Evolutionary conservation across 257 asterid genomes (phyloP).

Genomic region (Plantago elongata): DNA sequence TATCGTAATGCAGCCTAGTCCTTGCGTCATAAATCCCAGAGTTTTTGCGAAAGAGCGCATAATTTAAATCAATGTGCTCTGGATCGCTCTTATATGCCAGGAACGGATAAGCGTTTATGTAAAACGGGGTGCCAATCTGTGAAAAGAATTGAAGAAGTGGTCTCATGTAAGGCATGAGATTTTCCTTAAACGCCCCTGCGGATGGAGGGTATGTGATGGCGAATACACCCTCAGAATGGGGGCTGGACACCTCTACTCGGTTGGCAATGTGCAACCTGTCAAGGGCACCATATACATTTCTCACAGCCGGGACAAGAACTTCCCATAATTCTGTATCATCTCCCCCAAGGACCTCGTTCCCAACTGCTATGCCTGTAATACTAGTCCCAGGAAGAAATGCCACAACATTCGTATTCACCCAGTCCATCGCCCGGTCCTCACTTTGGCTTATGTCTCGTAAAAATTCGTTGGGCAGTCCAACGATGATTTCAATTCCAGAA

Average conservation of each 20-base stretch:
- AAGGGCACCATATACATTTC: conserved; percentile 66
- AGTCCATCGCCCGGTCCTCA: conserved; percentile 48
- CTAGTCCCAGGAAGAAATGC: conserved; percentile 57
- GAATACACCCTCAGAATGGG: conserved; percentile 76
- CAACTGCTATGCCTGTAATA: conserved; percentile 73
- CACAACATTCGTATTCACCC: conserved; percentile 61
- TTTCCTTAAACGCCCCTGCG: conserved; percentile 69
- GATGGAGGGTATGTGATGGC: conserved; percentile 67
- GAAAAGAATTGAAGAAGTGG: conserved; percentile 66
- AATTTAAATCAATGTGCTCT: conserved; percentile 50
- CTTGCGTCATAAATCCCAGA: conserved; percentile 48
- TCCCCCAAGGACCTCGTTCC: conserved; percentile 73
- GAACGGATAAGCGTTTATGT: conserved; percentile 79
- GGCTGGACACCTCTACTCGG: conserved; percentile 68
- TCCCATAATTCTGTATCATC: conserved; percentile 51
- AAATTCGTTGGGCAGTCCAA: conserved; percentile 55
- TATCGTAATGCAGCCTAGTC: conserved; percentile 63
- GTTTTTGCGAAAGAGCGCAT: conserved; percentile 43
- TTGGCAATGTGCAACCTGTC: conserved; percentile 27
- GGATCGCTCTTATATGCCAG: conserved; percentile 69
- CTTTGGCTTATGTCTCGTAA: conserved; percentile 47
- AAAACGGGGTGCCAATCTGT: conserved; percentile 63
- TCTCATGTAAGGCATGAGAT: conserved; percentile 58
- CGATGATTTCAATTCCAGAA: conserved; percentile 56
- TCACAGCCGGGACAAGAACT: conserved; percentile 67